phyloP scores from a whole-genome alignment of 2,329 filamentous ascomycete genomes.

The Nannizziopsis arthrosporioides region DNA sequence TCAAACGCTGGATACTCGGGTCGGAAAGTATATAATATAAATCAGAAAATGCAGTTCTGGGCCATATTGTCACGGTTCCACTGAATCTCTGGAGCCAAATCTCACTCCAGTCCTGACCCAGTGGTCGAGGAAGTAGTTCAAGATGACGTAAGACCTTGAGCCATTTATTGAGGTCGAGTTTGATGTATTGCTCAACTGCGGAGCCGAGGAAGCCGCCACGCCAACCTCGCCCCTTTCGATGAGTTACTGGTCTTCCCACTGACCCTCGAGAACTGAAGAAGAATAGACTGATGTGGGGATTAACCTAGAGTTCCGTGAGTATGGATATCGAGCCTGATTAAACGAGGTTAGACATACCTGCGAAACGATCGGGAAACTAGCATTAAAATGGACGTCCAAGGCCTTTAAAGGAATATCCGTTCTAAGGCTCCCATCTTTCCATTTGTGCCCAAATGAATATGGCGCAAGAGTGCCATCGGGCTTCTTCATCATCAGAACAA shows the following conservation, averaged over 20 bases:
- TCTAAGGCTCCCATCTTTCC: conserved; percentile 90
- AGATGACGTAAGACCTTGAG: conserved; percentile 86
- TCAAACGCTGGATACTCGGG: conserved; percentile 61
- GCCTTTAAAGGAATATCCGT: conserved; percentile 94
- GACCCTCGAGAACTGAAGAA: conserved; percentile 92
- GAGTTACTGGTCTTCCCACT: conserved; percentile 85
- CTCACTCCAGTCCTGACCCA: conserved; percentile 94
- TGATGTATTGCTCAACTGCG: conserved; percentile 86
- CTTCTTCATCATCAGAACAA: conserved; percentile 82
- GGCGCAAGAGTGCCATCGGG: conserved; percentile 65
- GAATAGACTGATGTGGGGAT: conserved; percentile 96
- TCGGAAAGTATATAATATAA: conserved; percentile 80
- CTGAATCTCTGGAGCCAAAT: conserved; percentile 93
- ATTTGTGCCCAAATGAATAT: conserved; percentile 96
- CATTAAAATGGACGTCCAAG: conserved; percentile 92
- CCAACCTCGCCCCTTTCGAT: conserved; percentile 88
- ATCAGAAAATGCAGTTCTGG: conserved; percentile 64
- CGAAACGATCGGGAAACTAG: conserved; percentile 85
- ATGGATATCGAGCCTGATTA: background rate
- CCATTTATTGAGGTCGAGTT: conserved; percentile 95
- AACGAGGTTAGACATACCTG: conserved; percentile 30
- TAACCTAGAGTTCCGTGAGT: conserved; percentile 52
- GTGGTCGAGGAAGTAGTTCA: conserved; percentile 74
- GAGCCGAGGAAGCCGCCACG: conserved; percentile 88
- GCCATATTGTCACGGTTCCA: conserved; percentile 94